A percentile compares a stretch with the other conserved stretches of the same genome.
These are phyloP conservation scores for Saturnispora hagleri DNA, from an alignment of 805 yeast species.

Conservation along the genomic window DNA sequence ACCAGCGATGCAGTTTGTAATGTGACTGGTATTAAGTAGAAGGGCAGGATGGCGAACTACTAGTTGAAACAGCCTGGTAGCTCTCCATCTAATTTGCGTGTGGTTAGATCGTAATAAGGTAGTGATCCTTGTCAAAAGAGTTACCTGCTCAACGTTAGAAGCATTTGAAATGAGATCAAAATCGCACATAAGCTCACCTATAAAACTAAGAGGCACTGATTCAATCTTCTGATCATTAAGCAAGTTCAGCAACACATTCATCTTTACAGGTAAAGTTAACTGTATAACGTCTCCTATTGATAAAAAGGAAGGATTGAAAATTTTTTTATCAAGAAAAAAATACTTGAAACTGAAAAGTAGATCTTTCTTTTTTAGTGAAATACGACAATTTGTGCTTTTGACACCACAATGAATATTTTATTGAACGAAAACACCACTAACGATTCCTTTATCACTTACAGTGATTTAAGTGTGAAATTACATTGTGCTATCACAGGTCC, in stretches of 20 bases:
- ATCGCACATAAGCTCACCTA: conserved; percentile 15
- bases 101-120: conserved; percentile 38
- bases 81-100: conserved; percentile 48
- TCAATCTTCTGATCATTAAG: not conserved
- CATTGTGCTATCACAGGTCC: conserved; percentile 86
- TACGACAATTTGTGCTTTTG: not conserved
- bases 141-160: conserved; percentile 42
- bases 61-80: conserved; percentile 36
- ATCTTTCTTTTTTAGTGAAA: not conserved
- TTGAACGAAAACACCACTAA: not conserved
- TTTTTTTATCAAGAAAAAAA: not conserved
- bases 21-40: conserved; percentile 32
- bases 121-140: conserved; percentile 36
- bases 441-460: conserved; percentile 33
- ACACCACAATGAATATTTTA: not conserved
- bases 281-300: not conserved
- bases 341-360: not conserved
- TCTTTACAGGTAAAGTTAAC: not conserved
- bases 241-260: conserved; percentile 2
- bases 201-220: not conserved
- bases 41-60: conserved; percentile 30
- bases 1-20: conserved; percentile 27
- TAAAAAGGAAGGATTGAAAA: not conserved
- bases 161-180: conserved; percentile 19
- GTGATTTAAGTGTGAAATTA: conserved; percentile 44